These are phyloP conservation scores for Warburgia ugandensis DNA, from an alignment of 164 flowering plant species.

Conservation along the genomic window DNA sequence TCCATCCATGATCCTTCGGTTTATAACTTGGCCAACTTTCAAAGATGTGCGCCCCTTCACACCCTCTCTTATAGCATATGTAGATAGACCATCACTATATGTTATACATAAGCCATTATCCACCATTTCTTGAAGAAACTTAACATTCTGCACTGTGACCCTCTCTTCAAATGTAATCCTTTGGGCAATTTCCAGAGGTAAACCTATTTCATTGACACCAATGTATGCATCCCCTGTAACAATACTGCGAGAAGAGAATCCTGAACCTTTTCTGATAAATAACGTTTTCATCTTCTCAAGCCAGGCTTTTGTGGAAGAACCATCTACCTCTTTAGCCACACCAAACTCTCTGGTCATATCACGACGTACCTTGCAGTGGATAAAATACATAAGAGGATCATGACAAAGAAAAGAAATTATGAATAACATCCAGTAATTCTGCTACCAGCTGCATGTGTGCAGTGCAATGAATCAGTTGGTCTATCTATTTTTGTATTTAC, in stretches of 20 bases:
- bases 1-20: constrained; percentile 83
- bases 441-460: background rate
- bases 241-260: constrained; percentile 89
- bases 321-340: constrained; percentile 31
- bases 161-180: constrained; percentile 87
- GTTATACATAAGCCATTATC: constrained; percentile 69
- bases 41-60: constrained; percentile 72
- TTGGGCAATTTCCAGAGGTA: constrained; percentile 81
- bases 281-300: constrained; percentile 82
- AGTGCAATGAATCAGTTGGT: background rate
- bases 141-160: constrained; percentile 56
- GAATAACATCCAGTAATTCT: background rate
- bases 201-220: constrained; percentile 63
- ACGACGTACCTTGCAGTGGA: constrained; percentile 37
- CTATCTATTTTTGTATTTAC: background rate
- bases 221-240: constrained; percentile 87
- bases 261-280: constrained; percentile 85
- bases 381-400: background rate
- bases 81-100: constrained; percentile 61
- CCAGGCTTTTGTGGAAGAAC: constrained; percentile 76
- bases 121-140: constrained; percentile 56
- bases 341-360: constrained; percentile 43
- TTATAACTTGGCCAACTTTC: constrained; percentile 70
- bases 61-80: constrained; percentile 73
- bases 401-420: background rate